Conservation (phyloP, 1,139 yeast species). For the Hyphopichia fennica region DNA sequence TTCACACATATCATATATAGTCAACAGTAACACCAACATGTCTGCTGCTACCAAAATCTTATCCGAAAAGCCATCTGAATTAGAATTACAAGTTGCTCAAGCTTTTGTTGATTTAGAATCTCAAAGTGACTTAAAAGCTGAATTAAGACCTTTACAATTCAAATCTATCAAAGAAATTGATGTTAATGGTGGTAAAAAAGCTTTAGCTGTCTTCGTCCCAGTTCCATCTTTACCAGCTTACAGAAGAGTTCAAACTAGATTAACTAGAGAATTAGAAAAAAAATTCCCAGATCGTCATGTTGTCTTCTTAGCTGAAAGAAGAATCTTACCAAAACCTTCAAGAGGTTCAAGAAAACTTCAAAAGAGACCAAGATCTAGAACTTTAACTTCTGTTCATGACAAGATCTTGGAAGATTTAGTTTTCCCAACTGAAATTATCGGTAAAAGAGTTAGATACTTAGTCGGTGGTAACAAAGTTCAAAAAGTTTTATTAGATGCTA, state of each 20-base stretch:
- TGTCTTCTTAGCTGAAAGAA: constrained; percentile 99
- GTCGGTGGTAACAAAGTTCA: constrained; percentile 99
- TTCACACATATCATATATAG: constrained; percentile 2
- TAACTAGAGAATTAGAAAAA: constrained; percentile 99
- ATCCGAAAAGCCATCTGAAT: constrained; percentile 91
- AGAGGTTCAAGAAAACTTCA: constrained; percentile 90
- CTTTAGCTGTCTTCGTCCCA: constrained; percentile 97
- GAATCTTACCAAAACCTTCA: constrained; percentile 97
- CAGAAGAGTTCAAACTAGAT: constrained; percentile 97
- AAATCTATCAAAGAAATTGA: constrained; percentile 98
- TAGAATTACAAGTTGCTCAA: constrained; percentile 99
- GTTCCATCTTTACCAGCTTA: constrained; percentile 89
- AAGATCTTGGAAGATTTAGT: constrained; percentile 98
- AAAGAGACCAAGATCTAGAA: constrained; percentile 99
- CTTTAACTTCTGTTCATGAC: constrained; percentile 98
- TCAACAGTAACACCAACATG: constrained; percentile 42
- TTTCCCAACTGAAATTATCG: constrained; percentile 98
- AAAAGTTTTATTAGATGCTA: constrained; percentile 97
- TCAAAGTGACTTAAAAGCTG: constrained; percentile 96
- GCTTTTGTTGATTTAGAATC: constrained; percentile 97
- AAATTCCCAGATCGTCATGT: constrained; percentile 99
- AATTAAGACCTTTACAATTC: constrained; percentile 97
- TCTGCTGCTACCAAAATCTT: constrained; percentile 96
- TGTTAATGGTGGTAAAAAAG: constrained; percentile 98
- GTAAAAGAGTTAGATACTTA: constrained; percentile 99